These are phyloP conservation scores for Amphibolis antarctica DNA, from an alignment of 106 monocot species.

Conservation along the genomic window DNA sequence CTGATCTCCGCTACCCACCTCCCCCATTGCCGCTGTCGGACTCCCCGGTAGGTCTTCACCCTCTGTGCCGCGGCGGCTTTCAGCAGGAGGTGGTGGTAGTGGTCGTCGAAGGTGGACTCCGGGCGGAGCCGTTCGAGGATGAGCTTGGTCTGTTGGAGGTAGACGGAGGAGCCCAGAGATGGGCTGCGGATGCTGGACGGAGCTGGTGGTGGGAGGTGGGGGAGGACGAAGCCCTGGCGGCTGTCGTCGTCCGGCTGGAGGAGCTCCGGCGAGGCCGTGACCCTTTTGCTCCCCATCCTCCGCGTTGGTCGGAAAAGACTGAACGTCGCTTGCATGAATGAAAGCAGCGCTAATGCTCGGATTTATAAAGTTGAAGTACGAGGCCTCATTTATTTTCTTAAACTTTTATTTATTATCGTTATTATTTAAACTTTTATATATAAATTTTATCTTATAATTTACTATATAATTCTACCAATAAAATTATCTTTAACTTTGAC, in stretches of 20 bases:
- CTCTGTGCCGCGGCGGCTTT: not conserved
- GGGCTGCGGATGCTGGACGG: constrained; percentile 28
- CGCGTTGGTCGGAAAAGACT: too few relatives aligned
- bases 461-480: too few relatives aligned
- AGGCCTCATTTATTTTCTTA: too few relatives aligned
- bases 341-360: too few relatives aligned
- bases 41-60: not conserved
- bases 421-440: too few relatives aligned
- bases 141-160: constrained; percentile 3
- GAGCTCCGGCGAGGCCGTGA: constrained; percentile 19
- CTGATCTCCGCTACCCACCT: not conserved
- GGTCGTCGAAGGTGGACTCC: not conserved
- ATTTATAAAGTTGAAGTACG: too few relatives aligned
- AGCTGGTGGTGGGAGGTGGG: not conserved
- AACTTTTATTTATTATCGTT: too few relatives aligned
- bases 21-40: not conserved
- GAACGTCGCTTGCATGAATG: too few relatives aligned
- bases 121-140: not conserved
- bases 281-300: too few relatives aligned
- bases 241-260: constrained; percentile 33
- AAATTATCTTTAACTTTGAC: too few relatives aligned
- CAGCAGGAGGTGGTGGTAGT: not conserved
- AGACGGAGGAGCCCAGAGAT: constrained; percentile 7
- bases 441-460: too few relatives aligned
- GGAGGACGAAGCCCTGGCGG: constrained; percentile 42